Evolutionary conservation across 2,329 filamentous ascomycete genomes (phyloP).

Genomic region (Fonsecaea nubica): DNA sequence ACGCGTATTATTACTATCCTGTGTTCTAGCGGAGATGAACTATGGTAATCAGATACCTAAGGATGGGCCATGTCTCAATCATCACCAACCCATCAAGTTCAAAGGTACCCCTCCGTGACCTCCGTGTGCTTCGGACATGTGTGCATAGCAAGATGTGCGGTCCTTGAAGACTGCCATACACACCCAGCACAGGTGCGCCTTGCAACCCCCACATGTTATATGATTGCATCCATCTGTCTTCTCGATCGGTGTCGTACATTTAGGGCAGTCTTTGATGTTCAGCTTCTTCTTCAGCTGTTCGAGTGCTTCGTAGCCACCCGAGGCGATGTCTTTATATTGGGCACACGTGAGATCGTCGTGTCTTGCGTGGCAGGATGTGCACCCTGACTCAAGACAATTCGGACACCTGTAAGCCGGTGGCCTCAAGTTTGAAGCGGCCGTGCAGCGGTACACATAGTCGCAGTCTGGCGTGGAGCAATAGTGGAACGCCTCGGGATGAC

Average conservation of each 20-base stretch:
- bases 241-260: conserved; percentile 27
- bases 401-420: conserved; percentile 45
- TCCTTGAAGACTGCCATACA: conserved; percentile 36
- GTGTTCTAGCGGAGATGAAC: no score
- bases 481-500: conserved; percentile 44
- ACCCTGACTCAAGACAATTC: conserved; percentile 43
- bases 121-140: conserved; percentile 36
- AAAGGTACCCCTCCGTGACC: conserved; percentile 1
- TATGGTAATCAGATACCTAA: no score
- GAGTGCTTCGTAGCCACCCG: conserved; percentile 33
- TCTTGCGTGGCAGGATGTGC: conserved; percentile 39
- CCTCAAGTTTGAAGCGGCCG: conserved; percentile 15
- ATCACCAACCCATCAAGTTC: no score
- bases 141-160: conserved; percentile 37
- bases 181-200: conserved; percentile 41
- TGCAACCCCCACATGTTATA: conserved; percentile 31
- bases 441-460: conserved; percentile 50
- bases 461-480: conserved; percentile 57
- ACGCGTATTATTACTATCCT: no score
- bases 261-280: conserved; percentile 28
- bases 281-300: conserved; percentile 20
- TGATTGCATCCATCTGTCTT: conserved; percentile 27
- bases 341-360: conserved; percentile 40
- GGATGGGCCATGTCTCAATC: no score
- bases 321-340: conserved; percentile 40